Base-by-base conservation (phyloP, 106 monocot species). In the Amphibolis antarctica region DNA sequence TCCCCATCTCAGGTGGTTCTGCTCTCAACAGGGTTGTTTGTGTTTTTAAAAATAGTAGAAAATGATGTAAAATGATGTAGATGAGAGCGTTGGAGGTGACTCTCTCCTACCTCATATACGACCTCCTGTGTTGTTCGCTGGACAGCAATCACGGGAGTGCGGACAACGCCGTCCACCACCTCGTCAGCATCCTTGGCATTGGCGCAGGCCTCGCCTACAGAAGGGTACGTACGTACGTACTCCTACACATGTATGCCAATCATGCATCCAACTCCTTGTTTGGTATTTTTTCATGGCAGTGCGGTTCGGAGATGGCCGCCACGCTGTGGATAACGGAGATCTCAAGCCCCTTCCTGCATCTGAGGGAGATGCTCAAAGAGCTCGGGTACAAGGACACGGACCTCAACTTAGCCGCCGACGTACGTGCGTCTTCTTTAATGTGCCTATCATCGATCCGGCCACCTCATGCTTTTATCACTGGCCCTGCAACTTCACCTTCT, bases 271-370 rank as follows among this genome's bases (percentile, higher is more conserved):
- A n/a, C n/a, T n/a, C n/a, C n/a, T n/a, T n/a, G n/a, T n/a, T n/a
- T n/a, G n/a, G n/a, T n/a, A n/a, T n/a, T n/a, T n/a, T n/a, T n/a
- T n/a, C n/a, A n/a, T n/a, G n/a, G 54, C 77, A 83, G 83, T 75
- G 83, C 46, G 88, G 88, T 4, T 69, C 88, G 17, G 83, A 83
- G 53, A 72, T 73, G 88, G 83, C 77, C 28, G 83, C 88, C 2
- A 23, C 75, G 9, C 12, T 83, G 48, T 78, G 77, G 75, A 43
- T 83, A 23, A 83, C 83, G 9, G 88, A 88, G 75, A 68, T 83
- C 28, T 88, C 88, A 3, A 88, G 78, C 60, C 88, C 88, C 42
- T 76, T 88, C 67, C 69, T 84, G 25, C 88, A 88, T 65, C 42
- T 62, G 64, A 77, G 88, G 26, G 83, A 88, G 73, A 28, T 83